phyloP scores from a whole-genome alignment of 176 grass and related monocot genomes.

The Cenchrus americanus region DNA sequence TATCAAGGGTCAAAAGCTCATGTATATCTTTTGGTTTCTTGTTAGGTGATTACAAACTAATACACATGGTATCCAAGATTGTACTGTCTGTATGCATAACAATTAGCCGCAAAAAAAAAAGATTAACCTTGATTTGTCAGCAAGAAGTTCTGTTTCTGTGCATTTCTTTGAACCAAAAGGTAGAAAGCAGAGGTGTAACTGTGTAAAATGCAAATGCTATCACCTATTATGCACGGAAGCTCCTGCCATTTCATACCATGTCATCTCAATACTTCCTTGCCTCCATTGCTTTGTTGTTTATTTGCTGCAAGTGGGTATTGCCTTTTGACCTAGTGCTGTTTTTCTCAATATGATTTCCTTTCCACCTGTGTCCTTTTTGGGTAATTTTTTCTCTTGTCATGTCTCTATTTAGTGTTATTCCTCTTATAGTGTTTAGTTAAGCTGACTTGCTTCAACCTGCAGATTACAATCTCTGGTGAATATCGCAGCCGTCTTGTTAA shows the following conservation, averaged over 20 bases:
- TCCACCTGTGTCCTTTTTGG: not conserved
- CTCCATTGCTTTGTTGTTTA: conserved; percentile 2
- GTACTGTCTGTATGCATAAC: not conserved
- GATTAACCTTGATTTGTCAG: not conserved
- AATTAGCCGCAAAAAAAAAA: not conserved
- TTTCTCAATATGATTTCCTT: not conserved
- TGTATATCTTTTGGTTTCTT: not conserved
- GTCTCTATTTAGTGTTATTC: conserved; percentile 3
- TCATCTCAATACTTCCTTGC: not conserved
- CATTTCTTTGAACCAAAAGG: not conserved
- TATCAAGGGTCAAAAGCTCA: conserved; percentile 8
- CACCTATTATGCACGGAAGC: not conserved
- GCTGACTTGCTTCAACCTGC: conserved; percentile 48
- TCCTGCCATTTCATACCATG: not conserved
- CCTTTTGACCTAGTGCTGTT: not conserved
- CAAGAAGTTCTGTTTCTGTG: conserved; percentile 20
- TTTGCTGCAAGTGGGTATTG: not conserved
- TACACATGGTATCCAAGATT: not conserved
- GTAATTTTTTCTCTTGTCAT: not conserved
- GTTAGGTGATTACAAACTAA: not conserved
- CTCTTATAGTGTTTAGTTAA: conserved; percentile 20
- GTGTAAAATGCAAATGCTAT: conserved; percentile 25
- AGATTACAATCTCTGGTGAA: conserved; percentile 85
- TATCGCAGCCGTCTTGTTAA: conserved; percentile 87
- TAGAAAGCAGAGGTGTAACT: not conserved